Evolutionary conservation across 2,329 filamentous ascomycete genomes (phyloP).

Genomic region (Penicillium polonicum): DNA sequence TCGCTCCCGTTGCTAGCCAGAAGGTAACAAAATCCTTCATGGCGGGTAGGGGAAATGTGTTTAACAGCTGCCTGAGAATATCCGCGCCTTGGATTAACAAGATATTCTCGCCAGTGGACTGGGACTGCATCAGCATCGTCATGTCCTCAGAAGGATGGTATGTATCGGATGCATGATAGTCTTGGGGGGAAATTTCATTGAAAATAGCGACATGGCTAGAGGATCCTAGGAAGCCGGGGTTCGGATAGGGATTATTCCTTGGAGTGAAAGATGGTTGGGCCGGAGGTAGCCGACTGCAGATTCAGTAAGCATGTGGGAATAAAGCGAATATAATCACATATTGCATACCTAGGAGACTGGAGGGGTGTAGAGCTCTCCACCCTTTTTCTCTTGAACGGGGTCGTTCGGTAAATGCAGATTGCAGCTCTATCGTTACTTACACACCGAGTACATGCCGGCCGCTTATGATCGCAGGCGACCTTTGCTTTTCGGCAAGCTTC

Average conservation of each 20-base stretch:
- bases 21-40: conserved; percentile 28
- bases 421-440: conserved; percentile 13
- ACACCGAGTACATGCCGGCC: conserved; percentile 25
- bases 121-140: conserved; percentile 9
- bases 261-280: conserved; percentile 21
- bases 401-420: conserved; percentile 28
- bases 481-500: conserved; percentile 27
- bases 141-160: conserved; percentile 1
- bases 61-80: conserved; percentile 23
- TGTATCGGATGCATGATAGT: conserved; percentile 9
- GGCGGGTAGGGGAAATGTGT: conserved; percentile 19
- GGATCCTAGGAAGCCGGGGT: conserved; percentile 29
- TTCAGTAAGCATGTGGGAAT: not conserved
- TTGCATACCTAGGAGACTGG: conserved; percentile 7
- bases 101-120: conserved; percentile 23
- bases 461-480: conserved; percentile 25
- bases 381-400: conserved; percentile 27
- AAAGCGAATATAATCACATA: not conserved
- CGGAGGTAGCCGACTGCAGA: conserved; percentile 14
- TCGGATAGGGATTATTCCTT: conserved; percentile 28
- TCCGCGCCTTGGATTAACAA: conserved; percentile 26
- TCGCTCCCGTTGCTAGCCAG: conserved; percentile 27
- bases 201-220: conserved; percentile 33
- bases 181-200: conserved; percentile 25
- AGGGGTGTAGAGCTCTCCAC: conserved; percentile 16